These are phyloP conservation scores for Baudoinia panamericana DNA, from an alignment of 495 filamentous ascomycete species.

Conservation along the genomic window DNA sequence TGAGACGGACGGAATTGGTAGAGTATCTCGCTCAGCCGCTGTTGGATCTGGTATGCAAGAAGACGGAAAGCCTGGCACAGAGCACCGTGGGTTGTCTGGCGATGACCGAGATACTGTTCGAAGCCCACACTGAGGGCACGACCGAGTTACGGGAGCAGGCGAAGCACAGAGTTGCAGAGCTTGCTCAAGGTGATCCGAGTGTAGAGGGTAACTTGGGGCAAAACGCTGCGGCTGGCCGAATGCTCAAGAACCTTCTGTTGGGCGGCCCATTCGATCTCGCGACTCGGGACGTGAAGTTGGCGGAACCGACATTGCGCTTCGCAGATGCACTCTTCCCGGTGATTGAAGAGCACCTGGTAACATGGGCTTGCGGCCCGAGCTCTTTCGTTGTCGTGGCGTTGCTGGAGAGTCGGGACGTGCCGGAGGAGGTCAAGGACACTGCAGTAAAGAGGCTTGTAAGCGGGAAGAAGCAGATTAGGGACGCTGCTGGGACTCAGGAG, in stretches of 20 bases:
- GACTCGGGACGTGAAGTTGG: slow-evolving; percentile 48
- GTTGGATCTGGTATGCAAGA: slow-evolving; percentile 54
- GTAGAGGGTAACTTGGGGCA: slow-evolving; percentile 38
- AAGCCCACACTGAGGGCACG: slow-evolving; percentile 37
- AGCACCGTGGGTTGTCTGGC: slow-evolving; percentile 78
- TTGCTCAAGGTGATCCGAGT: slow-evolving; percentile 50
- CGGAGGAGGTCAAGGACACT: slow-evolving; percentile 46
- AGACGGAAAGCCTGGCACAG: slow-evolving; percentile 51
- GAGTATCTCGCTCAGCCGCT: slow-evolving; percentile 52
- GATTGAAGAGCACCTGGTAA: slow-evolving; percentile 57
- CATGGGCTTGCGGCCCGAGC: slow-evolving; percentile 78
- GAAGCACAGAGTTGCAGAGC: slow-evolving; percentile 59
- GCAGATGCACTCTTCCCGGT: slow-evolving; percentile 57
- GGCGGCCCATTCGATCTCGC: slow-evolving; percentile 70
- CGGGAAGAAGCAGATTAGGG: slow-evolving; percentile 39
- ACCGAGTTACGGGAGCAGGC: slow-evolving; percentile 3
- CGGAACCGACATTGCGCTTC: slow-evolving; percentile 70
- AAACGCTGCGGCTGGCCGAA: slow-evolving; percentile 58
- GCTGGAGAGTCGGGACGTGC: slow-evolving; percentile 67
- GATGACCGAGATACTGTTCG: slow-evolving; percentile 67
- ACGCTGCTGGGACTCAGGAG: slow-evolving; percentile 33
- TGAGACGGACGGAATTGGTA: slow-evolving; percentile 63
- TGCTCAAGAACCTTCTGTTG: slow-evolving; percentile 78
- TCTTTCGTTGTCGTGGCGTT: slow-evolving; percentile 72
- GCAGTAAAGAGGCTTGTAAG: slow-evolving; percentile 52